Evolutionary conservation across 306 rosid genomes (phyloP).

Genomic region (Vachellia pachyceras): DNA sequence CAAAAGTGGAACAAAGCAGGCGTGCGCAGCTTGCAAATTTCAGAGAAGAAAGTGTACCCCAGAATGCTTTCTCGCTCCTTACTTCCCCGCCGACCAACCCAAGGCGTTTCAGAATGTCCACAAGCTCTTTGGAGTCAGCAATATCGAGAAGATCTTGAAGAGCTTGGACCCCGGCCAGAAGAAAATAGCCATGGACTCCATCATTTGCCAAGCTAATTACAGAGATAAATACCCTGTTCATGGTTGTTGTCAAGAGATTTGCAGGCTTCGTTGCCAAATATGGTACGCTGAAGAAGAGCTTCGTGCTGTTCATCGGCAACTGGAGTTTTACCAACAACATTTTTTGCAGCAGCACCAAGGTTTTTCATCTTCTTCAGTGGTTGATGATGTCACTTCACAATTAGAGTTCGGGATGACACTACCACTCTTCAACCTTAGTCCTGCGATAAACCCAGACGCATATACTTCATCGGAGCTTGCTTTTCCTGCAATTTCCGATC

Average conservation of each 20-base stretch:
- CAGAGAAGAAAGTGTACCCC: slow-evolving; percentile 73
- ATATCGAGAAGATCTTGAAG: slow-evolving; percentile 60
- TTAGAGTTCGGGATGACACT: slow-evolving; percentile 69
- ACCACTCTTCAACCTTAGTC: slow-evolving; percentile 45
- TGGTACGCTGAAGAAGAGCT: slow-evolving; percentile 62
- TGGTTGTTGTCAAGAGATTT: slow-evolving; percentile 66
- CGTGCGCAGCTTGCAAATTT: slow-evolving; percentile 80
- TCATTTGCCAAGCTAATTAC: slow-evolving; percentile 63
- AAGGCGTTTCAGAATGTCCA: slow-evolving; percentile 67
- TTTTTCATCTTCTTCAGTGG: slow-evolving; percentile 25
- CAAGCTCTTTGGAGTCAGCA: slow-evolving; percentile 75
- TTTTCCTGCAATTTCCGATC: slow-evolving; percentile 52
- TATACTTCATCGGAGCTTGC: slow-evolving; percentile 31
- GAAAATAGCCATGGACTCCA: slow-evolving; percentile 64
- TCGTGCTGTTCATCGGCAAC: slow-evolving; percentile 56
- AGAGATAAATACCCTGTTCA: slow-evolving; percentile 65
- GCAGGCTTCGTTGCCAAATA: slow-evolving; percentile 55
- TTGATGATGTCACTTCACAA: slow-evolving; percentile 57
- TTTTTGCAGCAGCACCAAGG: slow-evolving; percentile 39
- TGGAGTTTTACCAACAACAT: slow-evolving; percentile 62
- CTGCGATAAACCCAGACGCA: slow-evolving; percentile 36
- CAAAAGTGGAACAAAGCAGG: slow-evolving; percentile 71
- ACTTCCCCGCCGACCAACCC: slow-evolving; percentile 78
- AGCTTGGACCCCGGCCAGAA: slow-evolving; percentile 51
- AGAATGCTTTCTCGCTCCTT: slow-evolving; percentile 70